Base-by-base conservation (phyloP, 495 filamentous ascomycete species). In the Penicillium coprophilum region DNA sequence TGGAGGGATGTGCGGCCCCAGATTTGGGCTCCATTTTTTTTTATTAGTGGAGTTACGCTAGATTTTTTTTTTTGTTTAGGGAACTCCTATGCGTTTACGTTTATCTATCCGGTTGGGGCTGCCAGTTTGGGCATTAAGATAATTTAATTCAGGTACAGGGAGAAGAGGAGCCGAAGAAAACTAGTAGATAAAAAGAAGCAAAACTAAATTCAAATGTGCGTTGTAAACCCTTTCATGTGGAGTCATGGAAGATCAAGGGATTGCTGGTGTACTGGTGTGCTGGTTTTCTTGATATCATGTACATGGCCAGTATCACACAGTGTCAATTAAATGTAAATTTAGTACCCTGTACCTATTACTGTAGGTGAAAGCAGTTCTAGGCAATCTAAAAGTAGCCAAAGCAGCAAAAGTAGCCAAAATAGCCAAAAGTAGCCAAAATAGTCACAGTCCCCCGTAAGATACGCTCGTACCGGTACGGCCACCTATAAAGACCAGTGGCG, bases 1-100 rank as follows among this genome's bases (percentile, higher is more conserved):
- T 0, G 24, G 24, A 27, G 51, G 57, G 62, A 62, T 57, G 57
- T 66, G 63, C 65, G 65, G 65, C 65, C 65, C 65, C 65, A 68
- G 65, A 61, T 68, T 68, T 63, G 39, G 51, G 62, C 61, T 63
- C 63, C 65, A 65, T 67, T 17, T 38, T 38, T 38, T 38, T 2
- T 27, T 28, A 28, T 19, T 34, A 50, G 62, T 65, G 65, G 65
- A 60, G 65, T 41, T 13, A n/a, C 9, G 31, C 34, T 7, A 38
- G 3, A 17, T 19, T 20, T 24, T 41, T 19, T 23, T 15, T 19
- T 20, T 24, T 41, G 12, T 23, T 15, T 15, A 27, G 31, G 32
- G 17, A 28, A 36, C 5, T 38, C n/a, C n/a, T n/a, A 36, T 23
- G 13, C 24, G 24, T 27, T 27, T n/a, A n/a, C n/a, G n/a, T n/a